These are phyloP conservation scores for Myxozyma vanderwaltii DNA, from an alignment of 805 yeast genomes.

Conservation along the genomic window DNA sequence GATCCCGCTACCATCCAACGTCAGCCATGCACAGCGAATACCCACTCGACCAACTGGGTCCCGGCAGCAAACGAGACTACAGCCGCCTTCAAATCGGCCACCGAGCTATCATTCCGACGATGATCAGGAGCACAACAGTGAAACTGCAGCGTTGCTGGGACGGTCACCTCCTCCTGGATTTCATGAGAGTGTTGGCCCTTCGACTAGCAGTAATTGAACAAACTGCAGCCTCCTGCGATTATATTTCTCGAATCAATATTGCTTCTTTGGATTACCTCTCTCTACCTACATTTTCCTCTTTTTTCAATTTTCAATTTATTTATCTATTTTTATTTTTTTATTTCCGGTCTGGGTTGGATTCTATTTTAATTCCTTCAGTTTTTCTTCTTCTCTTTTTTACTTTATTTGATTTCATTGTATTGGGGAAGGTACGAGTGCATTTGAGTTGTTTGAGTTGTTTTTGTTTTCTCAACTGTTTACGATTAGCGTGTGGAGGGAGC, in stretches of 20 bases:
- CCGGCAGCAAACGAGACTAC: slow-evolving; percentile 5
- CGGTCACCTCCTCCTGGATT: slow-evolving; percentile 34
- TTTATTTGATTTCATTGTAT: background rate
- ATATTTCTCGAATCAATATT: too few species aligned
- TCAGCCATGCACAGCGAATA: slow-evolving; percentile 7
- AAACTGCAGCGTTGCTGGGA: slow-evolving; percentile 29
- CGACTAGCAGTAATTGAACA: background rate
- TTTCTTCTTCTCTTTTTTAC: background rate
- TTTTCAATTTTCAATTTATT: background rate
- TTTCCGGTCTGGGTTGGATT: background rate
- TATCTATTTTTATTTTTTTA: background rate
- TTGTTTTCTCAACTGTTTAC: too few species aligned
- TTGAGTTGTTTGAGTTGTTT: too few species aligned
- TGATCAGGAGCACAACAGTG: slow-evolving; percentile 22
- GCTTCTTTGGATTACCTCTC: too few species aligned
- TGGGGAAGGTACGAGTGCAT: too few species aligned
- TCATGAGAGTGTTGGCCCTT: slow-evolving; percentile 24
- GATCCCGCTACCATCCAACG: slow-evolving; percentile 1
- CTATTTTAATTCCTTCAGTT: background rate
- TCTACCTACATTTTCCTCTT: background rate
- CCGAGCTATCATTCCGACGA: slow-evolving; percentile 30
- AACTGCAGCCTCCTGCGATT: too few species aligned
- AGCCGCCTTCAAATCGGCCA: slow-evolving; percentile 30
- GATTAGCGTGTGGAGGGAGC: too few species aligned
- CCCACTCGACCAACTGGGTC: background rate